Evolutionary conservation across 371 early-diverging fungal species (phyloP).

Genomic region (Mucor saturninus): DNA sequence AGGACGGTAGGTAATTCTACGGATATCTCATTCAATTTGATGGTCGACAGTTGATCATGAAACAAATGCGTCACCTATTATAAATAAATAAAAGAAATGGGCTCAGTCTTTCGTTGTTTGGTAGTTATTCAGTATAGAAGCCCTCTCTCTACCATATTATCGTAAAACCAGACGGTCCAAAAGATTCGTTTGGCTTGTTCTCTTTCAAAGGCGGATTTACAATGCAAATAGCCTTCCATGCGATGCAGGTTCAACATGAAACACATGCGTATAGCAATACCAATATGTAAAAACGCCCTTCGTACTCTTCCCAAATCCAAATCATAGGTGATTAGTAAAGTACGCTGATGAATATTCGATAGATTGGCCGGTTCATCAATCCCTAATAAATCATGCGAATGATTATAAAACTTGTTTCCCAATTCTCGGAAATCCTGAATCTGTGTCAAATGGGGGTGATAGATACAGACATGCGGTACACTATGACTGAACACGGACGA

Average conservation of each 20-base stretch:
- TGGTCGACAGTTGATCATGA: conserved; percentile 24
- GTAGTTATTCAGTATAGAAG: neutral
- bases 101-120: neutral
- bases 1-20: conserved; percentile 29
- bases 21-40: conserved; percentile 23
- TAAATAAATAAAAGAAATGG: neutral
- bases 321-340: conserved; percentile 37
- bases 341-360: conserved; percentile 40
- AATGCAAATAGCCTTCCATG: conserved; percentile 31
- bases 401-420: conserved; percentile 33
- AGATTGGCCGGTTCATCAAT: conserved; percentile 34
- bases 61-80: conserved; percentile 22
- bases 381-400: conserved; percentile 32
- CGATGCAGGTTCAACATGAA: conserved; percentile 39
- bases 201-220: conserved; percentile 23
- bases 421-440: conserved; percentile 34
- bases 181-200: conserved; percentile 42
- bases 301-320: conserved; percentile 39
- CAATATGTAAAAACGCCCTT: conserved; percentile 39
- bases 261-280: conserved; percentile 42
- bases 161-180: conserved; percentile 47
- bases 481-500: conserved; percentile 36
- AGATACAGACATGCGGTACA: conserved; percentile 36
- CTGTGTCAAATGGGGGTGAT: conserved; percentile 35
- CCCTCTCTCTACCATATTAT: conserved; percentile 29